Evolutionary conservation across 257 asterid species (phyloP).

Genomic region (Fraxinus cuspidata): DNA sequence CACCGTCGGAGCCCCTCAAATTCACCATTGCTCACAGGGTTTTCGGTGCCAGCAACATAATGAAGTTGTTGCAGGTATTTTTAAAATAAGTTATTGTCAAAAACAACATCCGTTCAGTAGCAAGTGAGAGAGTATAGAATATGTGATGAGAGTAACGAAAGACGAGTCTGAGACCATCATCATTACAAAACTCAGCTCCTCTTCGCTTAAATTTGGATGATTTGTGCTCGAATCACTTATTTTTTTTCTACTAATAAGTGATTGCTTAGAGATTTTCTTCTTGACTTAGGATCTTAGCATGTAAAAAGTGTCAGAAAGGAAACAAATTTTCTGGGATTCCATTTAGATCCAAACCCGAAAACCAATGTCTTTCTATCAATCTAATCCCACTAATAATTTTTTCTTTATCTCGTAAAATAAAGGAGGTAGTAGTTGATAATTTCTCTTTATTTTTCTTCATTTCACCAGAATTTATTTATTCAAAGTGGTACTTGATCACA

Average conservation of each 20-base stretch:
- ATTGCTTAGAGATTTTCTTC: no score
- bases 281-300: no score
- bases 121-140: no score
- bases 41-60: constrained; percentile 92
- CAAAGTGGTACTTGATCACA: not conserved
- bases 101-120: not conserved
- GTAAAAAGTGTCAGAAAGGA: not conserved
- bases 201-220: no score
- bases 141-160: no score
- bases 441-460: not conserved
- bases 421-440: not conserved
- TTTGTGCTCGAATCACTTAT: no score
- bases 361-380: not conserved
- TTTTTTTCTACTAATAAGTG: no score
- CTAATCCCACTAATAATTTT: not conserved
- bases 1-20: constrained; percentile 78
- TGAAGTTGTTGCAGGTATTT: constrained; percentile 78
- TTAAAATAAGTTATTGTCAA: not conserved
- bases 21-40: constrained; percentile 86
- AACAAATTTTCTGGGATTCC: not conserved
- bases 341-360: not conserved
- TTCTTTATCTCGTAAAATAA: not conserved
- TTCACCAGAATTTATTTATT: not conserved
- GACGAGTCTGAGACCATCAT: no score
- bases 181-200: no score